Evolutionary conservation across 2,329 filamentous ascomycete species (phyloP), one percentile per base, ranked within the genome.

Genomic region (Juglanconis sp.): DNA sequence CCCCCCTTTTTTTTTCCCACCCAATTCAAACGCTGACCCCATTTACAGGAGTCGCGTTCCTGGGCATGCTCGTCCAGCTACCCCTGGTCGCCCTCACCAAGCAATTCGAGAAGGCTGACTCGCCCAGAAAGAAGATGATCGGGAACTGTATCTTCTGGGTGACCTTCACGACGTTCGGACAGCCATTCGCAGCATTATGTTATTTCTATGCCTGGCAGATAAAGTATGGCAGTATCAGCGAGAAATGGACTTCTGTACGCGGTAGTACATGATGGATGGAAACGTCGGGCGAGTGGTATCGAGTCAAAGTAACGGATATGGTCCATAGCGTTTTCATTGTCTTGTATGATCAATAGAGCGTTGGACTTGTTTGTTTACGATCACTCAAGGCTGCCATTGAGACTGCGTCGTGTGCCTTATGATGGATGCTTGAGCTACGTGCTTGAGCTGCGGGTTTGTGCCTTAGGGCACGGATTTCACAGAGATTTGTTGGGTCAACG

Each of bases 181-280:
- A 99, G 78, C 95, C 95, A 0, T 84, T 98, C 67, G 95, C 92
- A 1, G 93, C 92, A 0, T 78, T 99, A 62, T 81, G 96, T 72
- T 99, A 99, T 74, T 99, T 97, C 74, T 98, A 98, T 72, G 93
- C 93, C 1, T 99, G 95, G 94, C 94, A 98, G 76, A 92, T 92
- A 58, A 98, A 98, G 78, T 97, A 96, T 72, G 95, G 95, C 11
- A 92, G 88, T 68, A 88, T 93, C 30, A 91, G 84, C 65, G 79
- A 76, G 66, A 61, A 59, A 50, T 64, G 61, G 61, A 59, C 30
- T 40, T 17, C 61, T 36, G 60, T 24, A 46, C 36, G 34, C 11
- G 34, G 30, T n/a, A 42, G 46, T 10, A 24, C 46, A 4, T 46
- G 42, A 17, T 46, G 17, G 42, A 17, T 46, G 15, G n/a, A 24